phyloP scores from a whole-genome alignment of 495 filamentous ascomycete genomes.

The Aspergillus avenaceus region DNA sequence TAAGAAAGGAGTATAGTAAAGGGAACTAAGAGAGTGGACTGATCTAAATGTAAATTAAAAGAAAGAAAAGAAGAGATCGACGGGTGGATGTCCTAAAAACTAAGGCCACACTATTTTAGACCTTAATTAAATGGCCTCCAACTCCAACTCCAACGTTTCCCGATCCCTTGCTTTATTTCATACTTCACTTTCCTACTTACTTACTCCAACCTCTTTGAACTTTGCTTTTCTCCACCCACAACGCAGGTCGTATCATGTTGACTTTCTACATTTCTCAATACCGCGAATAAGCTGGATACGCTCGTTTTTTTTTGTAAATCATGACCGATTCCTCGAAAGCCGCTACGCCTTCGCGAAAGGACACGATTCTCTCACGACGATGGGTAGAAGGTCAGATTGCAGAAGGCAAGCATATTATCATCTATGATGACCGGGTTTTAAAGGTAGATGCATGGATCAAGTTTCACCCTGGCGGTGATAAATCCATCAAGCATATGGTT shows the following conservation, averaged over 20 bases:
- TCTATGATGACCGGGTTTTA: slow-evolving; percentile 75
- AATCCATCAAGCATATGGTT: slow-evolving; percentile 91
- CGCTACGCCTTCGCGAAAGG: slow-evolving; percentile 27
- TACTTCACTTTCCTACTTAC: slow-evolving; percentile 4
- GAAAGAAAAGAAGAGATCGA: too few species aligned
- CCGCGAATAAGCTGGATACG: neutral
- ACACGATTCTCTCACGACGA: slow-evolving; percentile 58
- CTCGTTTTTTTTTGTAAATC: neutral
- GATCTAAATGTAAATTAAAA: neutral
- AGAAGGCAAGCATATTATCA: slow-evolving; percentile 75
- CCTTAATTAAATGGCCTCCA: too few species aligned
- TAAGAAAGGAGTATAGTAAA: slow-evolving; percentile 3
- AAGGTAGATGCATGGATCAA: slow-evolving; percentile 83
- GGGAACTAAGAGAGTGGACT: neutral
- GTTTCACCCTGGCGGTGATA: slow-evolving; percentile 91
- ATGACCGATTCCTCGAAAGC: slow-evolving; percentile 2
- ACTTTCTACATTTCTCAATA: slow-evolving; percentile 2
- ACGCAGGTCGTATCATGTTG: slow-evolving; percentile 1
- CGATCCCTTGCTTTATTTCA: slow-evolving; percentile 15
- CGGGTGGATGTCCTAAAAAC: too few species aligned
- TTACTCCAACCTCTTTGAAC: neutral
- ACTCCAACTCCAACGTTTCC: slow-evolving; percentile 14
- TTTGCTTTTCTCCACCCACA: neutral
- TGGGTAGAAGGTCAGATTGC: slow-evolving; percentile 87
- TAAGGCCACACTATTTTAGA: too few species aligned